phyloP scores from a whole-genome alignment of 192 early-diverging fungal species.

The Entomortierella parvispora region DNA sequence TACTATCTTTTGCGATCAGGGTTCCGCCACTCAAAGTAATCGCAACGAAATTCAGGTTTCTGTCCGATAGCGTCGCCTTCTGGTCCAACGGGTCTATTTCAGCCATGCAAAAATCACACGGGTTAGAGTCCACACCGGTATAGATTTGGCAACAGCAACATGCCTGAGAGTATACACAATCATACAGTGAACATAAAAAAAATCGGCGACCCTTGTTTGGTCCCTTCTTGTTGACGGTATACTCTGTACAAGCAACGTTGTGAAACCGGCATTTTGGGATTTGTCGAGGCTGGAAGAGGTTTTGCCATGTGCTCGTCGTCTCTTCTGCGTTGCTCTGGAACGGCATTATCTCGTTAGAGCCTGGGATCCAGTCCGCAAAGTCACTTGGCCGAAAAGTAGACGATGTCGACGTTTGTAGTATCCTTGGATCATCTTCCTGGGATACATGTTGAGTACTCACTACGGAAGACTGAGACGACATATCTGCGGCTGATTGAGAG shows the following conservation, averaged over 20 bases:
- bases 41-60: slow-evolving; percentile 32
- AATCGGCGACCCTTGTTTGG: slow-evolving; percentile 76
- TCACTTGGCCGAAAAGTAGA: slow-evolving; percentile 31
- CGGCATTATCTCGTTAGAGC: slow-evolving; percentile 25
- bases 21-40: slow-evolving; percentile 47
- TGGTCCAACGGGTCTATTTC: slow-evolving; percentile 35
- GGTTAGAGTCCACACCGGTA: background rate
- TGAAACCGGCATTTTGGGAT: slow-evolving; percentile 72
- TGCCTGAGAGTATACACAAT: no score
- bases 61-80: slow-evolving; percentile 35
- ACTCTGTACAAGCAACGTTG: slow-evolving; percentile 69
- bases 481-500: no score
- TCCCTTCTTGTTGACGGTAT: slow-evolving; percentile 74
- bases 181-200: slow-evolving; percentile 70
- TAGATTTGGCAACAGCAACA: background rate
- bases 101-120: background rate
- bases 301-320: slow-evolving; percentile 65
- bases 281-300: slow-evolving; percentile 57
- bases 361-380: slow-evolving; percentile 48
- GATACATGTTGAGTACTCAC: background rate
- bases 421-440: no score
- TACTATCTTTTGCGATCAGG: slow-evolving; percentile 18
- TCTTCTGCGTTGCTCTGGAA: slow-evolving; percentile 30
- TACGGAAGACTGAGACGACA: background rate
- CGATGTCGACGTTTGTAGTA: background rate